Percentiles rank a stretch among this genome's conserved stretches.
Conservation (phyloP, 2,329 filamentous ascomycete genomes). For the Fonsecaea pedrosoi region DNA sequence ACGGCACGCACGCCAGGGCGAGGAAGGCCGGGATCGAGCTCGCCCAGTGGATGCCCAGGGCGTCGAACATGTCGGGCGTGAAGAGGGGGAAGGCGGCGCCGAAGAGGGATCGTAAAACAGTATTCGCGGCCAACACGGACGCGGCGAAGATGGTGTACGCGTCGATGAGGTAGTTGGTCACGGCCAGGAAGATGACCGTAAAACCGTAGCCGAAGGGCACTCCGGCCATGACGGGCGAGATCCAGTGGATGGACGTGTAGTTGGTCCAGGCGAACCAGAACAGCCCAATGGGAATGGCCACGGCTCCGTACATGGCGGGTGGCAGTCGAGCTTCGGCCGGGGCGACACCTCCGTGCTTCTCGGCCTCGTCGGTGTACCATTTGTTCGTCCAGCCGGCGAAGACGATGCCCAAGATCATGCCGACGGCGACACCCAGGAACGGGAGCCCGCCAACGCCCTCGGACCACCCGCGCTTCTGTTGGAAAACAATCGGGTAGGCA, state of each 20-base stretch:
- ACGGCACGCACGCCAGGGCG: constrained; percentile 72
- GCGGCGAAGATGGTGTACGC: constrained; percentile 77
- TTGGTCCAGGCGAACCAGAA: constrained; percentile 76
- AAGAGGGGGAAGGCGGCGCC: constrained; percentile 84
- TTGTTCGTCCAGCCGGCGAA: constrained; percentile 65
- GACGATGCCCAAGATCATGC: constrained; percentile 65
- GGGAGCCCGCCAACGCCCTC: constrained; percentile 67
- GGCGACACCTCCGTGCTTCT: constrained; percentile 60
- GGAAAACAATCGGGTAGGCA: constrained; percentile 71
- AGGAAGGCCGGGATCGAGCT: constrained; percentile 76
- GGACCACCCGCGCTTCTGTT: constrained; percentile 64
- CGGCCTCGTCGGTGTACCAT: constrained; percentile 57
- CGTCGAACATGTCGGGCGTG: constrained; percentile 56
- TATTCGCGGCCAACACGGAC: constrained; percentile 76
- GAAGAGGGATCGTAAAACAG: constrained; percentile 77
- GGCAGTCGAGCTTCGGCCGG: constrained; percentile 71
- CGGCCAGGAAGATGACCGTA: constrained; percentile 48
- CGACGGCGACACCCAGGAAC: constrained; percentile 72
- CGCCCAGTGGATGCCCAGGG: constrained; percentile 77
- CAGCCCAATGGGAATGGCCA: constrained; percentile 68
- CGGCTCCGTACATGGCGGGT: constrained; percentile 66
- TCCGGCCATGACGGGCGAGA: constrained; percentile 56
- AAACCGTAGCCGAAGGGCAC: constrained; percentile 65
- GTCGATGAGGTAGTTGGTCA: constrained; percentile 58
- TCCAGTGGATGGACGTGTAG: constrained; percentile 62